A percentile compares a stretch with the other conserved stretches of the same genome.
These are phyloP conservation scores for Hemerocallis citrina DNA, from an alignment of 106 monocot species.

Conservation along the genomic window DNA sequence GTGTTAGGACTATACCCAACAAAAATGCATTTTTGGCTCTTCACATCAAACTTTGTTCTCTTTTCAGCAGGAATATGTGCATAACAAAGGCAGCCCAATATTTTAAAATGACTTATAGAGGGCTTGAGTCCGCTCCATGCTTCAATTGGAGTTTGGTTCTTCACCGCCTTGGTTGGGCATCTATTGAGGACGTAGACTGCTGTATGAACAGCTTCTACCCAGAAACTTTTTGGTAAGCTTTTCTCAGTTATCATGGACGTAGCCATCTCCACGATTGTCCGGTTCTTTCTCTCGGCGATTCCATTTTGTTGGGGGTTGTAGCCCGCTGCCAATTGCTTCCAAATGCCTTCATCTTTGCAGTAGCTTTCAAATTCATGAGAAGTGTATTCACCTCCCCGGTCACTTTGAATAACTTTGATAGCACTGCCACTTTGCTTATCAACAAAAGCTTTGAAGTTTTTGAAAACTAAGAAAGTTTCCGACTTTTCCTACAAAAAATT, in stretches of 20 bases:
- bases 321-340: neutral
- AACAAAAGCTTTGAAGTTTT: conserved; percentile 1
- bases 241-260: no score
- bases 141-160: no score
- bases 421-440: neutral
- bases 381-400: neutral
- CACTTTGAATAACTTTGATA: neutral
- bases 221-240: no score
- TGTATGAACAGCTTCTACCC: neutral
- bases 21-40: no score
- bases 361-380: neutral
- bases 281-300: neutral
- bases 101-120: neutral
- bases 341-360: neutral
- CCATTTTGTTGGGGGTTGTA: conserved; percentile 2
- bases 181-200: no score
- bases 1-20: no score
- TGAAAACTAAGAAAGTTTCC: neutral
- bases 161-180: no score
- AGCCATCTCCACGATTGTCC: conserved; percentile 1
- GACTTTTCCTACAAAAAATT: conserved; percentile 5
- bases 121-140: no score
- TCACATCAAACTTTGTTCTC: no score
- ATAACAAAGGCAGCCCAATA: no score
- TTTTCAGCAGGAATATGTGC: no score